These are phyloP conservation scores for Perkinsus olseni DNA, from an alignment of 169 alveolate species.

Conservation along the genomic window DNA sequence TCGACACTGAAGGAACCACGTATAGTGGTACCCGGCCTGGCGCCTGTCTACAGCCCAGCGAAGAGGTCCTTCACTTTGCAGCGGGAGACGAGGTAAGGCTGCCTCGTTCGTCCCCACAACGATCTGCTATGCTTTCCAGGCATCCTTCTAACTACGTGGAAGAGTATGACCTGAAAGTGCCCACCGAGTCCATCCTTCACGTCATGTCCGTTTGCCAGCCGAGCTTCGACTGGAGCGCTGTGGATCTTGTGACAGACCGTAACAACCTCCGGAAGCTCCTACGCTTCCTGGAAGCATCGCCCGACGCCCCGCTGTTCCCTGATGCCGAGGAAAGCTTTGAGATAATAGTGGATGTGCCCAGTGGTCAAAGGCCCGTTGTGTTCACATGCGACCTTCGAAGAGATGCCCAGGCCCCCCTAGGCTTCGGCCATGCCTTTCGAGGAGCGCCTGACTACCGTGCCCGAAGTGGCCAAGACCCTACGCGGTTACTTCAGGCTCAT, in stretches of 20 bases:
- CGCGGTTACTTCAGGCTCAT: background rate
- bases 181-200: background rate
- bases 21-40: background rate
- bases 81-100: background rate
- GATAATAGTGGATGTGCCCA: background rate
- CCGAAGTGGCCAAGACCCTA: background rate
- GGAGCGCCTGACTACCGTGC: background rate
- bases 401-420: background rate
- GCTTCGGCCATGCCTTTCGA: background rate
- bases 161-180: background rate
- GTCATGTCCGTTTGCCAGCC: background rate
- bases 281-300: background rate
- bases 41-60: background rate
- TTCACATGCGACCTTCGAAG: background rate
- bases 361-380: background rate
- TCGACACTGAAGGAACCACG: background rate
- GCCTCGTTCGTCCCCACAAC: background rate
- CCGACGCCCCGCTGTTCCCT: background rate
- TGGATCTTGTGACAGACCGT: background rate
- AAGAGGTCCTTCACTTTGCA: background rate
- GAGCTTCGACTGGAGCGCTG: background rate
- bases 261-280: background rate
- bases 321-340: background rate
- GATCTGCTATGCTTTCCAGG: background rate
- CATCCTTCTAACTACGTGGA: background rate